Conservation (phyloP, 2,329 filamentous ascomycete genomes). For the Aspergillus melleus region DNA sequence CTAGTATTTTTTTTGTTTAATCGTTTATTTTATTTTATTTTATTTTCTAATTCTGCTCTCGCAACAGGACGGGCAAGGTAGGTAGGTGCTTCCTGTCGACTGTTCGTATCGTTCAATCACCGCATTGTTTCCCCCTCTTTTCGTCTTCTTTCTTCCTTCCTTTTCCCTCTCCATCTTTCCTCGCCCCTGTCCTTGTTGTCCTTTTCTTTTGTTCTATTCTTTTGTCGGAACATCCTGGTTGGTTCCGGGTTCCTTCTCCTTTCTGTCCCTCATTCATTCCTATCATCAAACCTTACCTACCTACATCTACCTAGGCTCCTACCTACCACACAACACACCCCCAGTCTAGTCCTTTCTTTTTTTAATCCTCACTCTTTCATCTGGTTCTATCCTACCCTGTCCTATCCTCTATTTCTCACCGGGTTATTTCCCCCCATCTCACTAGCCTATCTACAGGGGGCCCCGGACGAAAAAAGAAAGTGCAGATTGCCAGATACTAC, state of each 20-base stretch:
- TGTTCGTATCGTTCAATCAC: background rate
- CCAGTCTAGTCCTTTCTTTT: background rate
- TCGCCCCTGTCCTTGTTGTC: slow-evolving; percentile 3
- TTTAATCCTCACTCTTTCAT: background rate
- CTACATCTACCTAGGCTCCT: too few relatives aligned
- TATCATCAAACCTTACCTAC: too few relatives aligned
- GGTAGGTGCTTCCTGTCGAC: too few relatives aligned
- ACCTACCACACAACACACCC: background rate
- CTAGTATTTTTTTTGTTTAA: slow-evolving; percentile 1
- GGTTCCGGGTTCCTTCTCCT: background rate
- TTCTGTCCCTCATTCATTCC: slow-evolving; percentile 1
- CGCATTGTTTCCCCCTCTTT: slow-evolving; percentile 1
- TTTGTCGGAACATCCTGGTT: background rate
- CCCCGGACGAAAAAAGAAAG: slow-evolving; percentile 2
- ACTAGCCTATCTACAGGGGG: slow-evolving; percentile 8
- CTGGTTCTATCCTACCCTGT: background rate
- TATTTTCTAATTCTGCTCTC: background rate
- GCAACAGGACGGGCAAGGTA: too few relatives aligned
- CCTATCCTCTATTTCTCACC: background rate
- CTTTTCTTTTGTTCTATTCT: background rate
- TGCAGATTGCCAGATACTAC: slow-evolving; percentile 5
- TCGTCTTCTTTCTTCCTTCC: background rate
- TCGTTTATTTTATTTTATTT: background rate
- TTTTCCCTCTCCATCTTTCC: background rate
- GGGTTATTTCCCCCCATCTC: slow-evolving; percentile 1